Conservation (phyloP, 495 filamentous ascomycete genomes). For the Podospora bellae-mahoneyi region DNA sequence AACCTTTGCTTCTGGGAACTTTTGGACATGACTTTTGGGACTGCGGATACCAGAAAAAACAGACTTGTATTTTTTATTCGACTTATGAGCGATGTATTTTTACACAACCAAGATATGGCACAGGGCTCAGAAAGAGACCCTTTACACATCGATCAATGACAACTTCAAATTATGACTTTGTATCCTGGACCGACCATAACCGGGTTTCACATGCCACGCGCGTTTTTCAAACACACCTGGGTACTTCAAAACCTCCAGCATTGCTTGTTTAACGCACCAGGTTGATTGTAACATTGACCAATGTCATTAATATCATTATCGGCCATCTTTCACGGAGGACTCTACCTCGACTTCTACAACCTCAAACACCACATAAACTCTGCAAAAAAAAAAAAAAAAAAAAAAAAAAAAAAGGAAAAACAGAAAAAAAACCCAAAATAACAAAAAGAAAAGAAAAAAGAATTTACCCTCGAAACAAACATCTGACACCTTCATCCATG, state of each 20-base stretch:
- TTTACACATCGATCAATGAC: background rate
- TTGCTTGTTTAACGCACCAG: background rate
- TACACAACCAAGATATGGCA: background rate
- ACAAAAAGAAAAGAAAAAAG: background rate
- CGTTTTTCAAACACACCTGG: background rate
- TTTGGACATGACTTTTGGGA: background rate
- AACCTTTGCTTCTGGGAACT: background rate
- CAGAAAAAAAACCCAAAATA: background rate
- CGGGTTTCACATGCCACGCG: background rate
- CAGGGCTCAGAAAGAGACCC: background rate
- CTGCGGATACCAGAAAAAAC: background rate
- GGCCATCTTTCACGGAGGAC: background rate
- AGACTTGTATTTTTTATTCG: background rate
- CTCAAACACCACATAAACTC: background rate
- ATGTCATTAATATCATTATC: background rate
- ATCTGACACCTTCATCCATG: background rate
- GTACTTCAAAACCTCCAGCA: background rate
- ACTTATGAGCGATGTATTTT: background rate
- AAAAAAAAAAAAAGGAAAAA: background rate
- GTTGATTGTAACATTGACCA: background rate
- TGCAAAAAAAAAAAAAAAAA: background rate
- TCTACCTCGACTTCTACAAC: background rate
- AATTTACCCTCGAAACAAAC: background rate
- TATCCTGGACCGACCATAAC: background rate
- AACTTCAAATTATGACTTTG: background rate